Base-by-base conservation (phyloP, 768 basidiomycete genomes). In the Boletus tylopilopsis region DNA sequence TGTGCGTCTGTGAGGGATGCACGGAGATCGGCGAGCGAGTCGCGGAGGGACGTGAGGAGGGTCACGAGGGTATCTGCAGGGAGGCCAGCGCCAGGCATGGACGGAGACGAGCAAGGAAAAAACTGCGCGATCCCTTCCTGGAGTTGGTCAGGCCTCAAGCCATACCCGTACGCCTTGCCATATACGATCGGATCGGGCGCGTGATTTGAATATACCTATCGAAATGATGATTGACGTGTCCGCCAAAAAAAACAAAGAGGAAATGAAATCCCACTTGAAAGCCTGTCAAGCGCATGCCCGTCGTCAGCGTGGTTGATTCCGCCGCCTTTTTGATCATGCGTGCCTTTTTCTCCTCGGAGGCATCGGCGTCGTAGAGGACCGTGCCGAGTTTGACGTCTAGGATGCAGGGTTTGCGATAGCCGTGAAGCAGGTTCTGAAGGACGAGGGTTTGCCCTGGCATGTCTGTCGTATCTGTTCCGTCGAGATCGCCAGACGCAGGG, bases 341-440 rank as follows among this genome's bases (percentile, higher is more conserved):
- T 34, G 70, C 76, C 51, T 79, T 76, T 71, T 99, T 99, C 49
- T 88, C 90, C 2, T 78, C 74, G 0, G 77, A 66, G 5, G 87
- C 77, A 11, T 64, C 62, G 19, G 84, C 79, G 43, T 90, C 92
- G 54, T 89, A 90, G n/a, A 98, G 76, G 1, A 87, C 74, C 0
- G 87, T 94, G 1, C 96, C 96, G 15, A 98, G 85, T 68, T 98
- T 99, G 64, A 93, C 76, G 64, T 99, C 95, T 24, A 97, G 73
- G 49, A 96, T 79, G 57, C 89, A 92, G 6, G 94, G 94, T 63
- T 83, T 86, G 30, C 69, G 58, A 72, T 94, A 97, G 1, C 75
- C 62, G 56, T 85, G 68, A 2, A 87, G 69, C 12, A 94, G 71
- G 66, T 99, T 97, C 70, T 94, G 86, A 4, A 99, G 69, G 25